phyloP scores from a whole-genome alignment of 192 early-diverging fungal genomes.

The Coemansia sp. region DNA sequence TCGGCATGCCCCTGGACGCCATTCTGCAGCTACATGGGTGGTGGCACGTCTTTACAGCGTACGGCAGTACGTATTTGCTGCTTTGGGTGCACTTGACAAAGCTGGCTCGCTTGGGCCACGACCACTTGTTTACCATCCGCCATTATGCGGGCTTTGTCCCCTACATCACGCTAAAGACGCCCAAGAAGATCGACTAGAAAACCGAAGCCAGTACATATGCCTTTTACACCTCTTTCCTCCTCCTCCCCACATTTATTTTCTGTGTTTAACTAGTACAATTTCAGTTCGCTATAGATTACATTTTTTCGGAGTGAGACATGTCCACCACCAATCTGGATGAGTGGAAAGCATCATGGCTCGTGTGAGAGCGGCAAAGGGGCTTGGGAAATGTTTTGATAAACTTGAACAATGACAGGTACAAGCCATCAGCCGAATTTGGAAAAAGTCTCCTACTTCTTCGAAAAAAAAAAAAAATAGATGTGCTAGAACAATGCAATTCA shows the following conservation, averaged over 20 bases:
- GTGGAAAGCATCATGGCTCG: too few relatives aligned
- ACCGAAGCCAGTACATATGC: background rate
- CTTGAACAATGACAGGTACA: background rate
- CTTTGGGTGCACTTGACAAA: conserved; percentile 50
- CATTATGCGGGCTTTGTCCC: conserved; percentile 39
- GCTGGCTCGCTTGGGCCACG: conserved; percentile 40
- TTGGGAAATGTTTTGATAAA: background rate
- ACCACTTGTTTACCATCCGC: conserved; percentile 36
- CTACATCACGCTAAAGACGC: conserved; percentile 20
- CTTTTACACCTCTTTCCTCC: background rate
- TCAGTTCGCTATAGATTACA: too few relatives aligned
- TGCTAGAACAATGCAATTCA: background rate
- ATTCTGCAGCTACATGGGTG: conserved; percentile 63
- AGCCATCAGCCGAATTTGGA: conserved; percentile 2
- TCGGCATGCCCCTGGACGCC: conserved; percentile 58
- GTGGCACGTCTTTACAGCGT: conserved; percentile 63
- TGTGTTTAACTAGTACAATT: too few relatives aligned
- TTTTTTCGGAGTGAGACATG: too few relatives aligned
- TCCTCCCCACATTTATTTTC: background rate
- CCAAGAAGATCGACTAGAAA: conserved; percentile 44
- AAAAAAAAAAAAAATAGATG: too few relatives aligned
- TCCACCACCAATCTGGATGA: too few relatives aligned
- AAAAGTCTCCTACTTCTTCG: background rate
- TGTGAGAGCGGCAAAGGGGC: background rate
- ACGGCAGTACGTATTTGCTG: conserved; percentile 48